phyloP scores from a whole-genome alignment of 768 basidiomycete genomes.

The Paxillus ammoniavirescens region DNA sequence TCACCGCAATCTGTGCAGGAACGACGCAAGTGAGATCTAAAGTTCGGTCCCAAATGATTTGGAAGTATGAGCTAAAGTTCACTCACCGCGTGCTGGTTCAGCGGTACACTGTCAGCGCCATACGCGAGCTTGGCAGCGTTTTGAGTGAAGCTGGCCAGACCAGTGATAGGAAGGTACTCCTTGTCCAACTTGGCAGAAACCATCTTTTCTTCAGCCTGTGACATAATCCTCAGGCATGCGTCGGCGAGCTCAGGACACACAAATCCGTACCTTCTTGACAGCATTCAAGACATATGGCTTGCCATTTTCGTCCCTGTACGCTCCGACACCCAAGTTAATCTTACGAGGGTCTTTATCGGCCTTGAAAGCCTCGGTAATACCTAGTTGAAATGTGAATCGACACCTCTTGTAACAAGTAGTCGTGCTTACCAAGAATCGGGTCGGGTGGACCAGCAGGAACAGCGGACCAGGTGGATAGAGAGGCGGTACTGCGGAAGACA shows the following conservation, averaged over 20 bases:
- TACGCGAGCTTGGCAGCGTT: slow-evolving; percentile 90
- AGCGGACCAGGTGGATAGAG: slow-evolving; percentile 72
- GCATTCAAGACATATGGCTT: slow-evolving; percentile 92
- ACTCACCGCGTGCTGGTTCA: slow-evolving; percentile 72
- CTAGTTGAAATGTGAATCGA: slow-evolving; percentile 36
- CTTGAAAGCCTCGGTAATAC: slow-evolving; percentile 95
- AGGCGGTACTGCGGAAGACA: slow-evolving; percentile 37
- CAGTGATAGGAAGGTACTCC: slow-evolving; percentile 96
- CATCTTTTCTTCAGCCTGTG: slow-evolving; percentile 75
- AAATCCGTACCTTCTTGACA: slow-evolving; percentile 71
- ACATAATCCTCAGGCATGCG: slow-evolving; percentile 1
- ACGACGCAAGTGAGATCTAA: slow-evolving; percentile 3
- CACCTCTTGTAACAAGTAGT: neutral
- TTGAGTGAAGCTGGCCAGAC: slow-evolving; percentile 81
- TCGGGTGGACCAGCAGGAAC: slow-evolving; percentile 90
- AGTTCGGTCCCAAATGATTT: neutral
- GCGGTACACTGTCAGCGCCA: slow-evolving; percentile 72
- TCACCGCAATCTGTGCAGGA: slow-evolving; percentile 64
- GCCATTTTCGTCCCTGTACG: slow-evolving; percentile 90
- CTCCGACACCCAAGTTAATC: slow-evolving; percentile 97
- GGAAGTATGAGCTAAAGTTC: neutral
- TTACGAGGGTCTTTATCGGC: slow-evolving; percentile 89
- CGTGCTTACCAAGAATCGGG: slow-evolving; percentile 76
- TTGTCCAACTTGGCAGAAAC: slow-evolving; percentile 73
- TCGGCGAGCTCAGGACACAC: neutral